phyloP scores from a whole-genome alignment of 169 alveolate species.

The Plasmodium reichenowi region DNA sequence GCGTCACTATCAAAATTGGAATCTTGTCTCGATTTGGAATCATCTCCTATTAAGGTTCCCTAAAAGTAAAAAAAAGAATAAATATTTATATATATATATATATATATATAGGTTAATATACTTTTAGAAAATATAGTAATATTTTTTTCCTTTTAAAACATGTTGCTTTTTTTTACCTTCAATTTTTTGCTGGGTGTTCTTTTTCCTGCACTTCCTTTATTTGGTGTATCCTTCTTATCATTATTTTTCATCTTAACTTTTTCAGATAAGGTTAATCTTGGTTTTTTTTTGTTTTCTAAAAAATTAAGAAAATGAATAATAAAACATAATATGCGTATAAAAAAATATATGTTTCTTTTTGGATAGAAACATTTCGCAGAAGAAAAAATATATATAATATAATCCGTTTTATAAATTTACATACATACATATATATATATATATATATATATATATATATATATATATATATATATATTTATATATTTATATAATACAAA shows the following conservation, averaged over 20 bases:
- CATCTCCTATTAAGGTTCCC: conserved; percentile 50
- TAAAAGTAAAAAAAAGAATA: not conserved
- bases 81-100: not conserved
- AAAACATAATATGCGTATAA: not conserved
- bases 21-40: conserved; percentile 21
- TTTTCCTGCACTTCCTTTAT: conserved; percentile 22
- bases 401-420: too few species aligned
- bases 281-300: conserved; percentile 68
- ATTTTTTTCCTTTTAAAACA: not conserved
- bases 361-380: not conserved
- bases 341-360: too few species aligned
- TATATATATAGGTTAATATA: not conserved
- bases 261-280: conserved; percentile 60
- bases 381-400: not conserved
- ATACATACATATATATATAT: not conserved
- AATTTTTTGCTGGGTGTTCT: conserved; percentile 14
- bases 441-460: not conserved
- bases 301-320: not conserved
- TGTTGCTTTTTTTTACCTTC: conserved; percentile 4
- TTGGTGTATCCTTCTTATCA: conserved; percentile 9
- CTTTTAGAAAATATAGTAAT: not conserved
- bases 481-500: too few species aligned
- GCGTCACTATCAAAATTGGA: conserved; percentile 25
- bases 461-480: not conserved
- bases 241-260: conserved; percentile 36